These are phyloP conservation scores for Albophoma yamanashiensis DNA, from an alignment of 2,329 filamentous ascomycete species.

Conservation along the genomic window DNA sequence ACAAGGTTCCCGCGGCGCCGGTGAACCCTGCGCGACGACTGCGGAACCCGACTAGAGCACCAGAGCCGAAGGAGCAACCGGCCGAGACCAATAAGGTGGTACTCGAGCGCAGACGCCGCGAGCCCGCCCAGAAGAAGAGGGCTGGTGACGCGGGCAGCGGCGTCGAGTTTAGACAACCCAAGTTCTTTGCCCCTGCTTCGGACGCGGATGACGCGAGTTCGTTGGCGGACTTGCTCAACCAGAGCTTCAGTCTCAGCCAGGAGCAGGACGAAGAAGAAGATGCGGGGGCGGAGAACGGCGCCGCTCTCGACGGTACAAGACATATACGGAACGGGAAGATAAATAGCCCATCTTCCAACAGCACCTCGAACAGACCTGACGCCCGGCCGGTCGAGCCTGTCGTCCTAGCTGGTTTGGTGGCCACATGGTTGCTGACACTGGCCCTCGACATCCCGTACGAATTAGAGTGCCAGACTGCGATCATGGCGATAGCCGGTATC, in stretches of 20 bases:
- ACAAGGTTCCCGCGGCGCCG: conserved; percentile 58
- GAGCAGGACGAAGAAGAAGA: conserved; percentile 12
- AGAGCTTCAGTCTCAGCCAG: conserved; percentile 30
- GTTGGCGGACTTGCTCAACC: conserved; percentile 32
- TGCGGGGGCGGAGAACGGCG: neutral
- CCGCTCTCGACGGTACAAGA: no score
- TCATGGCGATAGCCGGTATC: conserved; percentile 15
- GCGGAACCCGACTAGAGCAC: conserved; percentile 49
- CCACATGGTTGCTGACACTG: conserved; percentile 15
- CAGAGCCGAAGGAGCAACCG: conserved; percentile 36
- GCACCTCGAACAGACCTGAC: neutral
- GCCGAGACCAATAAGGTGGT: conserved; percentile 35
- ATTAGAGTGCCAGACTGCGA: conserved; percentile 15
- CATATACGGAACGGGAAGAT: neutral
- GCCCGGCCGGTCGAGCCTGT: conserved; percentile 6
- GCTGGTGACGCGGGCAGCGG: conserved; percentile 6
- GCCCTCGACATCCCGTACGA: conserved; percentile 11
- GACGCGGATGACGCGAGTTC: conserved; percentile 26
- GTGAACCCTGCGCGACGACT: conserved; percentile 52
- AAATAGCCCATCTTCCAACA: neutral
- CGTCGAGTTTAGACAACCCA: conserved; percentile 46
- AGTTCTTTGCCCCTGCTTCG: conserved; percentile 48
- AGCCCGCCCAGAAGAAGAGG: conserved; percentile 3
- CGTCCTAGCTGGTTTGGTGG: conserved; percentile 10
- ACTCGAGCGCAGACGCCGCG: conserved; percentile 27